Evolutionary conservation across 164 flowering plant genomes (phyloP), one percentile per base, ranked within the genome.

Genomic region (Taxillus chinensis): DNA sequence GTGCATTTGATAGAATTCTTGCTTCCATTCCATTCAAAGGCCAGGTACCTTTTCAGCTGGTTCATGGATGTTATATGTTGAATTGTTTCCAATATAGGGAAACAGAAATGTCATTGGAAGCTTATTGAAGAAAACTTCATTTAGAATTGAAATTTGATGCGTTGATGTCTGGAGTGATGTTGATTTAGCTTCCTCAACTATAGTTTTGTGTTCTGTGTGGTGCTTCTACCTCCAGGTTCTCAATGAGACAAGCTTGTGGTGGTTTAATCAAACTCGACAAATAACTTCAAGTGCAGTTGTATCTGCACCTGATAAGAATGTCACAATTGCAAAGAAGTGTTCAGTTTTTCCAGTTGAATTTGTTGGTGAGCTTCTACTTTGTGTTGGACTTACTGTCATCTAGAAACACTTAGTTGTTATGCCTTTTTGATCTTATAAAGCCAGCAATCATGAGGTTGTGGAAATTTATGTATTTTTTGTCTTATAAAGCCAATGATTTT

Each of bases 1-100:
- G 99, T 67, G 97, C 99, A 11, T 95, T 95, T 43, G 96, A 95
- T 67, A 73, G 97, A 66, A 70, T 89, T 77, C 87, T 91, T n/a
- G 99, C 99, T 61, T 83, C 89, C 8, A 87, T 95, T 74, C 96
- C 99, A 48, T 95, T 84, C 77, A 93, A 93, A 75, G 96, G 96
- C 70, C 95, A 86, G 92, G 98, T 90, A 39, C 13, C 8, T 42
- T 54, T 5, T 7, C 7, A n/a, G 55, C 5, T 4, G n/a, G 17
- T 52, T 52, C 5, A 52, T 52, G 17, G 55, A 27, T 27, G 27
- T 5, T 52, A 14, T n/a, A 12, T 52, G 7, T 5, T n/a, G 17
- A n/a, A 52, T 12, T n/a, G n/a, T 43, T 5, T 9, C 46, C 10
- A 9, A 43, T 9, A 43, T 2, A 9, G 10, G 46, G 46, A 43